Evolutionary conservation across 306 rosid species (phyloP).

Genomic region (Begonia masoniana): DNA sequence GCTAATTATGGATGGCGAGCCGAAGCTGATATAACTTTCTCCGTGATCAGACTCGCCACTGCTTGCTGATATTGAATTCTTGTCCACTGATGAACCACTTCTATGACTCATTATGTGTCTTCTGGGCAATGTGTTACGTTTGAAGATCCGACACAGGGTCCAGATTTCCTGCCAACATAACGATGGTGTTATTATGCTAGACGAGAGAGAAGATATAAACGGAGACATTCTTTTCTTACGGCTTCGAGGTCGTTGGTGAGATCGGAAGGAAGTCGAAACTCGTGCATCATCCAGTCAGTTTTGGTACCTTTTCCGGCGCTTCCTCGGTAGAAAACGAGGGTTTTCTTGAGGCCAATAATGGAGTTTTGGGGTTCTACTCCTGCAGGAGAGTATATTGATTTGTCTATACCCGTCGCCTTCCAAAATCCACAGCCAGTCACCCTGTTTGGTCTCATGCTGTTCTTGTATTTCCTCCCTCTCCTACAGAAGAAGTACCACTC

Average conservation of each 20-base stretch:
- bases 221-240: conserved; percentile 25
- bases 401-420: conserved; percentile 35
- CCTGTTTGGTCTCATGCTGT: conserved; percentile 26
- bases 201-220: not conserved
- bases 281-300: conserved; percentile 99
- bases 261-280: conserved; percentile 64
- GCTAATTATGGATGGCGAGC: conserved; percentile 1
- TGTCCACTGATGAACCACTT: conserved; percentile 14
- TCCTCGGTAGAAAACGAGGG: conserved; percentile 75
- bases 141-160: conserved; percentile 83
- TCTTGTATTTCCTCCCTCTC: conserved; percentile 27
- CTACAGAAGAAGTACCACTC: conserved; percentile 27
- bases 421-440: conserved; percentile 26
- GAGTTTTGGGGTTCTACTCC: conserved; percentile 15
- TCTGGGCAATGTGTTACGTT: conserved; percentile 35
- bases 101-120: conserved; percentile 39
- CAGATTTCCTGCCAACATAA: conserved; percentile 64
- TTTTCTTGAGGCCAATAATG: conserved; percentile 73
- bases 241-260: conserved; percentile 27
- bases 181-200: not conserved
- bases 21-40: conserved; percentile 5
- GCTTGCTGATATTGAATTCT: conserved; percentile 9
- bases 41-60: not conserved
- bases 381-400: conserved; percentile 21
- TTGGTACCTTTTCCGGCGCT: conserved; percentile 83